phyloP scores from a whole-genome alignment of 1,284 basidiomycete species.

The Thelephora terrestris region DNA sequence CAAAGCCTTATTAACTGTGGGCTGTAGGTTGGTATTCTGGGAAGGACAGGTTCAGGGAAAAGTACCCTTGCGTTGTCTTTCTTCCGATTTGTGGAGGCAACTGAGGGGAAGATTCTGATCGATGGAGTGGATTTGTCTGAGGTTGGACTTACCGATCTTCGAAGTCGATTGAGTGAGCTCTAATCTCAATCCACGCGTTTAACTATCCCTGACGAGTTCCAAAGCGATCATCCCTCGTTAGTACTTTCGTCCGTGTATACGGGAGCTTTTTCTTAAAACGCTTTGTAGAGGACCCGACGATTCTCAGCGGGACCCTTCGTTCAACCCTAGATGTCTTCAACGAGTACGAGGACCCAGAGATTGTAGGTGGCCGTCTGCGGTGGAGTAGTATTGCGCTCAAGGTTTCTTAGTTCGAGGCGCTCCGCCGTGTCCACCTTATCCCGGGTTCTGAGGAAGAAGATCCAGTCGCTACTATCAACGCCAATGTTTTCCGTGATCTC shows the following conservation, averaged over 20 bases:
- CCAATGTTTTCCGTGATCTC: conserved; percentile 80
- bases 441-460: conserved; percentile 48
- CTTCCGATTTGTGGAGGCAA: conserved; percentile 92
- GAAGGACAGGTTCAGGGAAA: conserved; percentile 84
- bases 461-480: conserved; percentile 40
- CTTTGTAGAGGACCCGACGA: conserved; percentile 74
- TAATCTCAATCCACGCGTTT: not conserved
- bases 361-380: conserved; percentile 36
- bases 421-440: conserved; percentile 82
- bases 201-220: not conserved
- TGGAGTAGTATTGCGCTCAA: not conserved
- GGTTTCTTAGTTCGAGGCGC: conserved; percentile 64
- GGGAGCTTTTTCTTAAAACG: not conserved
- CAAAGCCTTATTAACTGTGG: conserved; percentile 18
- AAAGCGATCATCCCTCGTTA: conserved; percentile 80
- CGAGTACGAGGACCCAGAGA: conserved; percentile 80
- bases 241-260: conserved; percentile 15
- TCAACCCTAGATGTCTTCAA: conserved; percentile 87
- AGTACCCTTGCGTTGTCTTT: conserved; percentile 87
- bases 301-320: conserved; percentile 79
- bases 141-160: conserved; percentile 82
- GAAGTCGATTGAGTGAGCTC: conserved; percentile 50
- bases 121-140: conserved; percentile 83
- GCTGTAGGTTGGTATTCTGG: conserved; percentile 64
- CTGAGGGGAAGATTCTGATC: conserved; percentile 72